A percentile compares a stretch with the other conserved stretches of the same genome.
phyloP scores from a whole-genome alignment of 2,329 filamentous ascomycete species.

The Trichophaea hybrida region DNA sequence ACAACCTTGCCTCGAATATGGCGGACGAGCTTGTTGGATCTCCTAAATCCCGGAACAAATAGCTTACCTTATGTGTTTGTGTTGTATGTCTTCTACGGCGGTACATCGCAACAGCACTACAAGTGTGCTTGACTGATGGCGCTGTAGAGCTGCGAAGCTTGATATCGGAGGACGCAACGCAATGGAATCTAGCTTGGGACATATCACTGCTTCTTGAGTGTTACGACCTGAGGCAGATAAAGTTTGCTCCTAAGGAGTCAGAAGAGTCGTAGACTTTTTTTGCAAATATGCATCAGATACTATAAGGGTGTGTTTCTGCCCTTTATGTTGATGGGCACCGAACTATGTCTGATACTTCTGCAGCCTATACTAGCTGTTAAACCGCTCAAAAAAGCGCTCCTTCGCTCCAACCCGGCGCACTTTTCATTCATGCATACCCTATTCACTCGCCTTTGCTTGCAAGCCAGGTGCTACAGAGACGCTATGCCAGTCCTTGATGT shows the following conservation, averaged over 20 bases:
- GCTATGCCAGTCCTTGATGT: slow-evolving; percentile 26
- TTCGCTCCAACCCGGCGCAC: slow-evolving; percentile 26
- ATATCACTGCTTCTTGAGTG: slow-evolving; percentile 12
- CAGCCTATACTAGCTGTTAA: slow-evolving; percentile 27
- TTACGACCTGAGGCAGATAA: slow-evolving; percentile 42
- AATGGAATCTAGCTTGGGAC: slow-evolving; percentile 12
- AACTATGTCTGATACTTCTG: slow-evolving; percentile 1
- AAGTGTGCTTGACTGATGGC: slow-evolving; percentile 4
- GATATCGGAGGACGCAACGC: slow-evolving; percentile 14
- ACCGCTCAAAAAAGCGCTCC: slow-evolving; percentile 26
- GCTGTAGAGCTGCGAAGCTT: slow-evolving; percentile 15
- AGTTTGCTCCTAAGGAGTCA: slow-evolving; percentile 39
- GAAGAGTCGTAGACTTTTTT: slow-evolving; percentile 34
- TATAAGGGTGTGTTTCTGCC: slow-evolving; percentile 17
- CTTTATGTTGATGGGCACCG: background rate
- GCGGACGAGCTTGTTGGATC: slow-evolving; percentile 24
- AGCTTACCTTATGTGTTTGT: slow-evolving; percentile 26
- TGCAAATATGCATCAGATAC: slow-evolving; percentile 20
- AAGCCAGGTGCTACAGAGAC: slow-evolving; percentile 26
- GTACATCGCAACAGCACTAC: background rate
- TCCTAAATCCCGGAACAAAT: slow-evolving; percentile 25
- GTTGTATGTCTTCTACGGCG: slow-evolving; percentile 20
- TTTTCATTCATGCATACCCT: slow-evolving; percentile 28
- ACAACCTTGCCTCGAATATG: slow-evolving; percentile 19
- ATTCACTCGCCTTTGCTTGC: slow-evolving; percentile 27